Percentiles rank a stretch among this genome's conserved stretches.
Evolutionary conservation across 2,329 filamentous ascomycete species (phyloP).

Genomic region (Chaetomium olivaceum): DNA sequence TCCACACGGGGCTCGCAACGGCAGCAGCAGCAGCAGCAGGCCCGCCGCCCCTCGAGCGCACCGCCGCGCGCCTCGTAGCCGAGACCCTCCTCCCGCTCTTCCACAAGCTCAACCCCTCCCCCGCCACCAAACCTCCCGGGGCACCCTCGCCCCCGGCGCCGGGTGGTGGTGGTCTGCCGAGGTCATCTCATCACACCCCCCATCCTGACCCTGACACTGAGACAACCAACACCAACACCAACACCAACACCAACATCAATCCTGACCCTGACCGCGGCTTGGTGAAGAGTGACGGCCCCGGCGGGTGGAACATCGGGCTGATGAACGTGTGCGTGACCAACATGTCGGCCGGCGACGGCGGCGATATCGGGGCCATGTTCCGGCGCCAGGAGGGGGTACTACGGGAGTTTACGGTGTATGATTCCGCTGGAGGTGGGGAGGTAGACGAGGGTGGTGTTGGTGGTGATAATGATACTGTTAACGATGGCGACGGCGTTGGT

Average conservation of each 20-base stretch:
- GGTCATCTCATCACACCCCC: no score
- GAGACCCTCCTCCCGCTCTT: conserved; percentile 73
- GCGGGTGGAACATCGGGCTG: conserved; percentile 74
- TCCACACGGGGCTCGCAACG: conserved; percentile 45
- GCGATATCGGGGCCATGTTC: conserved; percentile 83
- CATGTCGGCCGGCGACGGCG: conserved; percentile 63
- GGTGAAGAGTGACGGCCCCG: no score
- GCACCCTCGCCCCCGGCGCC: not conserved
- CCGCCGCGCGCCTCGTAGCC: conserved; percentile 60
- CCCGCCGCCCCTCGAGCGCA: not conserved
- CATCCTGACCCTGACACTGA: not conserved
- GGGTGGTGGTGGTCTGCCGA: not conserved
- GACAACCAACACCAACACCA: not conserved
- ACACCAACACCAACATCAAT: not conserved
- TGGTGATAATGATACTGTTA: not conserved
- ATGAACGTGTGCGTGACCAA: conserved; percentile 88
- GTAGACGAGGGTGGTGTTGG: not conserved
- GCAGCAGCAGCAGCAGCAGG: not conserved
- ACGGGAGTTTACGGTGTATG: conserved; percentile 63
- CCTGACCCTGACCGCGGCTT: no score
- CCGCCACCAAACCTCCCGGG: not conserved
- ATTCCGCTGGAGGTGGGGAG: not conserved
- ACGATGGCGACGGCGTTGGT: no score
- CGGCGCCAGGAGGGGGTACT: conserved; percentile 67
- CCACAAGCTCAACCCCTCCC: conserved; percentile 61